Evolutionary conservation across 495 filamentous ascomycete species (phyloP).

Genomic region (Trichoderma erinaceum): DNA sequence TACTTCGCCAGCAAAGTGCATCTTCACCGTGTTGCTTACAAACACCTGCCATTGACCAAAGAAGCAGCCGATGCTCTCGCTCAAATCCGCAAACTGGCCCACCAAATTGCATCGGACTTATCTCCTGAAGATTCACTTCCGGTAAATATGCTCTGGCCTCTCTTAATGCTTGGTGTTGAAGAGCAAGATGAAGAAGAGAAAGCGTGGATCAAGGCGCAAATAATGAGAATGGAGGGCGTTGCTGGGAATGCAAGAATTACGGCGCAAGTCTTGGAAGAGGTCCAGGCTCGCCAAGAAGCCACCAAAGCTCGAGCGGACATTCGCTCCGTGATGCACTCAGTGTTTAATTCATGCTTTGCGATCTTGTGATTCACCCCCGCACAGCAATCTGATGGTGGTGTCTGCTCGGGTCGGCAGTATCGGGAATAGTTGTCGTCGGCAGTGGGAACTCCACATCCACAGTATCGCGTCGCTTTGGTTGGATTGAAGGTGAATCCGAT

Average conservation of each 20-base stretch:
- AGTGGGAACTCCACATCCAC: background rate
- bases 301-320: conserved; percentile 37
- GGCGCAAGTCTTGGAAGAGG: conserved; percentile 36
- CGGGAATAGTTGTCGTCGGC: background rate
- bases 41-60: conserved; percentile 32
- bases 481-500: background rate
- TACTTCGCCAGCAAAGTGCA: conserved; percentile 38
- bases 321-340: conserved; percentile 32
- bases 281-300: conserved; percentile 35
- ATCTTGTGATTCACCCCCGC: conserved; percentile 28
- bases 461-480: background rate
- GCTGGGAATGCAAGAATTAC: conserved; percentile 36
- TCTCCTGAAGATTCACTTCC: conserved; percentile 29
- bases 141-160: conserved; percentile 38
- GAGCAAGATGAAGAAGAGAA: conserved; percentile 33
- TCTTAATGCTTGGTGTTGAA: conserved; percentile 40
- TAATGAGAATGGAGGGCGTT: conserved; percentile 34
- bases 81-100: conserved; percentile 32
- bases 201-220: conserved; percentile 34
- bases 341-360: conserved; percentile 32
- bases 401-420: conserved; percentile 6
- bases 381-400: too few relatives aligned
- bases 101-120: conserved; percentile 24
- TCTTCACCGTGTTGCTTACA: conserved; percentile 40
- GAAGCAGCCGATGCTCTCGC: conserved; percentile 30